Conservation (phyloP, 345 rosid species). For the Salix brachista region DNA sequence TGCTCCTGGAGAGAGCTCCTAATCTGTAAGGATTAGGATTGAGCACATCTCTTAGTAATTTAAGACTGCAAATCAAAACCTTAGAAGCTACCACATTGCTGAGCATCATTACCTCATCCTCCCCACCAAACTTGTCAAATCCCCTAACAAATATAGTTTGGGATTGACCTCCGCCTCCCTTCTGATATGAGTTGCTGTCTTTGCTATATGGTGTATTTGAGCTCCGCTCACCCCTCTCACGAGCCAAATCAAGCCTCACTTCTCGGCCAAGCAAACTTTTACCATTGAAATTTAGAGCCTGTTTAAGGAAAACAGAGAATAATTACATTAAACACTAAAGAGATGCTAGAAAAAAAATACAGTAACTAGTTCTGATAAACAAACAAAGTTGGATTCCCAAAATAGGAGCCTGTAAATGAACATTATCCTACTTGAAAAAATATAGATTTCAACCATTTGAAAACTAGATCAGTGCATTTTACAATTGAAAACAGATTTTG, state of each 20-base stretch:
- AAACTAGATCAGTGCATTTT: not conserved
- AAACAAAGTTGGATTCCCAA: not conserved
- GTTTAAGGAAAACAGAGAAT: not conserved
- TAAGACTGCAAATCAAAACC: not conserved
- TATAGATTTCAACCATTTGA: not conserved
- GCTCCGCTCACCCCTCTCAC: slow-evolving; percentile 43
- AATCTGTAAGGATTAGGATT: slow-evolving; percentile 34
- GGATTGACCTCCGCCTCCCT: slow-evolving; percentile 40
- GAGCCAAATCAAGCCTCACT: slow-evolving; percentile 68
- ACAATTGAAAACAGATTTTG: not conserved
- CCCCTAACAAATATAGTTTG: slow-evolving; percentile 53
- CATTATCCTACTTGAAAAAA: not conserved
- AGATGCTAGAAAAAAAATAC: not conserved
- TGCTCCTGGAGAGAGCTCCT: slow-evolving; percentile 48
- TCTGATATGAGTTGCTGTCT: slow-evolving; percentile 43
- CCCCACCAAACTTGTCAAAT: slow-evolving; percentile 46
- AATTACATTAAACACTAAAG: not conserved
- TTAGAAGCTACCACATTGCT: not conserved
- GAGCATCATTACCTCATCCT: slow-evolving; percentile 46
- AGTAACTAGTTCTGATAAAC: not conserved
- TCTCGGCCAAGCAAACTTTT: slow-evolving; percentile 41
- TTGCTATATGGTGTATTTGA: slow-evolving; percentile 62
- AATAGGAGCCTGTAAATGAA: not conserved
- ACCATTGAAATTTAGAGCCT: slow-evolving; percentile 69
- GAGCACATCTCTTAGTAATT: not conserved